Evolutionary conservation across 306 rosid genomes (phyloP), one percentile per base, ranked within the genome.

Genomic region (apple (Malus domestica)): DNA sequence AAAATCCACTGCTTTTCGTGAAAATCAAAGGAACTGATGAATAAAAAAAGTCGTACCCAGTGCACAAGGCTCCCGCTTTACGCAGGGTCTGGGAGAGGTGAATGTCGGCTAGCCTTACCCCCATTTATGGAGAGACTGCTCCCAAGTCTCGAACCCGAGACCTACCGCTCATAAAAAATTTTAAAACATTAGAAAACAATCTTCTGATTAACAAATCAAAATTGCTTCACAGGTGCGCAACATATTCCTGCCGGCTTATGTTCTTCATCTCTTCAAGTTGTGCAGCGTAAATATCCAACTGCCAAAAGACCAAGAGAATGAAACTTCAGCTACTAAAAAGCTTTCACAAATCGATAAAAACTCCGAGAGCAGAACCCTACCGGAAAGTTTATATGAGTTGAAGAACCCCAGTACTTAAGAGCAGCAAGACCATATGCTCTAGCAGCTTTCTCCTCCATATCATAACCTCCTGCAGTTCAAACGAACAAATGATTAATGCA

Each of bases 391-490:
- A 96, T 89, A 68, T 96, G 99, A 2, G 99, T 90, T 8, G 98
- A 83, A 57, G 96, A 82, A 65, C 98, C 99, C 99, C 99, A 95
- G 78, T 95, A 92, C 85, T 95, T 95, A 3, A 95, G 90, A 0
- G 98, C 99, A 0, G 99, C 99, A 55, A 90, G 97, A 89, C 92
- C 99, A 83, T 95, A 96, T 30, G 99, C 93, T 79, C 93, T 96
- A 22, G 99, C 98, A 66, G 96, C 98, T 83, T 96, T 96, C 84
- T 90, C 98, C 83, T 96, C 99, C 98, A 89, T 92, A 81, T 92
- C 99, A 82, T 96, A 96, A 20, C 99, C 99, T 23, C 99, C 99
- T 95, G 68, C 8, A 33, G 65, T 78, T 73, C 55, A 80, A 38
- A 79, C 64, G 4, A 18, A 4, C 42, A 79, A 52, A 33, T 60